phyloP scores from a whole-genome alignment of 805 yeast species.

The Priceomyces castillae region DNA sequence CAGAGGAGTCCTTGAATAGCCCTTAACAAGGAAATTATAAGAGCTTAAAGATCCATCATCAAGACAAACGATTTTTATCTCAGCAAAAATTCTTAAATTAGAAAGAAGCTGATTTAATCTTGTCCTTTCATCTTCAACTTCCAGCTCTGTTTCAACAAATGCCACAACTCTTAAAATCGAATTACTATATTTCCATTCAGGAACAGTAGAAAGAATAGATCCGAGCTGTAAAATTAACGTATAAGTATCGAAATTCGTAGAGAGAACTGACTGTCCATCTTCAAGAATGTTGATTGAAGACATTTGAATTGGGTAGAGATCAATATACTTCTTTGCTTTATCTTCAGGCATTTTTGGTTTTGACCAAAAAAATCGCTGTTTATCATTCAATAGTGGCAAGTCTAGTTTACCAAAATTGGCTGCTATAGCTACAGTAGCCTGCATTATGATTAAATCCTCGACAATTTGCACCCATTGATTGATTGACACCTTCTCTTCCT shows the following conservation, averaged over 20 bases:
- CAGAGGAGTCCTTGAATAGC: constrained; percentile 40
- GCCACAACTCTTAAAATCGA: constrained; percentile 79
- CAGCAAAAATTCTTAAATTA: constrained; percentile 82
- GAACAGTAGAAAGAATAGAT: constrained; percentile 88
- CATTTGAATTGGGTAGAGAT: constrained; percentile 96
- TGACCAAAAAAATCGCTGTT: constrained; percentile 15
- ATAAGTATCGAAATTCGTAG: constrained; percentile 94
- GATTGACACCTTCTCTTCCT: constrained; percentile 65
- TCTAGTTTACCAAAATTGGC: constrained; percentile 72
- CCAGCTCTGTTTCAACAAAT: constrained; percentile 76
- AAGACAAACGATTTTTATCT: constrained; percentile 70
- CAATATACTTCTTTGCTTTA: constrained; percentile 56
- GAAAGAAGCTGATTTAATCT: constrained; percentile 64
- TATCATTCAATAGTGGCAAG: constrained; percentile 52
- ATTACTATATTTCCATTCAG: constrained; percentile 76
- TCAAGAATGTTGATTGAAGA: constrained; percentile 71
- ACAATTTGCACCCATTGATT: constrained; percentile 89
- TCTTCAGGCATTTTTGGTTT: constrained; percentile 7
- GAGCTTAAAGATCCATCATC: constrained; percentile 52
- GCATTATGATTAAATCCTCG: constrained; percentile 85
- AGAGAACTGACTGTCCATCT: constrained; percentile 64
- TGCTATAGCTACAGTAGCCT: constrained; percentile 90
- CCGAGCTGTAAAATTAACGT: constrained; percentile 92
- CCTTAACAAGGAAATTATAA: constrained; percentile 78
- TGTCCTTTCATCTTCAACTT: constrained; percentile 64